Evolutionary conservation across 495 filamentous ascomycete genomes (phyloP), one percentile per base, ranked within the genome.

Genomic region (Xylaria intraflava): DNA sequence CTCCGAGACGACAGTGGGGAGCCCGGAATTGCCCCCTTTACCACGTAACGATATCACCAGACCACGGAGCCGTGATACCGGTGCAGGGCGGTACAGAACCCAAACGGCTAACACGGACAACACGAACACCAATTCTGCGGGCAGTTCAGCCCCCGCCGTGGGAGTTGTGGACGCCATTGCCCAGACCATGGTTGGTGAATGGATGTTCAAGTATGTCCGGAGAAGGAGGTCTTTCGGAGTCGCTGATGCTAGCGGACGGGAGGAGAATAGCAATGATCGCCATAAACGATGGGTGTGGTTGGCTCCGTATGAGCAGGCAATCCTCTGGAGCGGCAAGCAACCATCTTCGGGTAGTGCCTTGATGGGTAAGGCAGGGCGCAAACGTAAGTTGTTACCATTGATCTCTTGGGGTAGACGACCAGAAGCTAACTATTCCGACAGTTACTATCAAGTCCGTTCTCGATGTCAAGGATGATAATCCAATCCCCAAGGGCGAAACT

Each of bases 271-370:
- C 58, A 81, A 76, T 46, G 83, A 84, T 47, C 68, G 94, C 35
- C 93, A 98, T 60, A 96, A 93, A 70, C 80, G 93, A 71, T 98
- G 93, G 93, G 94, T 98, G 14, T 98, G 93, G 93, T 78, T 98
- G 29, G 91, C 90, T 11, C 93, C 93, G 14, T 96, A 96, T 63
- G 93, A 98, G 70, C 80, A 90, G 35, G 83, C 90, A 9, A 90
- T 98, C 44, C 89, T 98, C 72, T 98, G 93, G 93, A 96, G 92
- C 68, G 95, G 86, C 79, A 95, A 95, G 77, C 94, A 97, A 69
- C 93, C 93, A 19, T 88, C 85, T 19, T 87, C 84, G 58, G 88
- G 88, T 26, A 86, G 82, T 62, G 91, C 93, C 20, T 72, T 97
- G 68, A 76, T 97, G 73, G 93, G 93, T 54, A 98, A 97, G 77